Evolutionary conservation across 1,139 yeast genomes (phyloP), one percentile per base, ranked within the genome.

Genomic region (Debaryomyces subglobosus): DNA sequence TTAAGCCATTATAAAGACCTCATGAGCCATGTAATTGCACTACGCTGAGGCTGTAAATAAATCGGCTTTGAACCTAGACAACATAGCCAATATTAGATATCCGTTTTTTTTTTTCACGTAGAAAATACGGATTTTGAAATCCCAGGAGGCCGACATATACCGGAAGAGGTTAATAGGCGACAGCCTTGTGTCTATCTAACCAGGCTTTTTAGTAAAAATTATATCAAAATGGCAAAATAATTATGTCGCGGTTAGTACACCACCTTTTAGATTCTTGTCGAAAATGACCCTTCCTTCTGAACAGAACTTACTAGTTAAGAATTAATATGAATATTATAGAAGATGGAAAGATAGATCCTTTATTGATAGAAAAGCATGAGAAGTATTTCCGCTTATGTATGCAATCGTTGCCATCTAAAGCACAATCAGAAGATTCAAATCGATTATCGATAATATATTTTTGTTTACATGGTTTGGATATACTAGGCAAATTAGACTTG

Each of bases 371-470:
- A 13, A 42, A 41, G 23, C 88, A 83, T 58, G 74, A 67, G 12
- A 72, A 71, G 48, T 83, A 74, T 62, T 82, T 83, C 67, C 65
- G 70, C 38, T 61, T 81, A 47, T 79, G 82, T 50, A 64, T 84
- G 36, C 72, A 72, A 8, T 63, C 81, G 9, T 67, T 84, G 9
- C 89, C 89, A 0, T 53, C 79, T 0, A 64, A 68, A 39, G 74
- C 70, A 9, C 83, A 82, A 55, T 61, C 73, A 0, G 85, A 82
- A 51, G 96, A 88, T 59, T 78, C 90, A 20, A 85, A 85, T 53
- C 83, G 79, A 50, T 62, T 87, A 16, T 79, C 92, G 5, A 62
- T 89, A 25, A 74, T 84, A 1, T 87, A 83, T 63, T 89, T 89
- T 61, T 76, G 89, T 50, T 63, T 89, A 1, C 77, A 82, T 24